A percentile compares a stretch with the other conserved stretches of the same genome.
These are phyloP conservation scores for Hypoxylon fuscum DNA, from an alignment of 495 filamentous ascomycete genomes.

Conservation along the genomic window DNA sequence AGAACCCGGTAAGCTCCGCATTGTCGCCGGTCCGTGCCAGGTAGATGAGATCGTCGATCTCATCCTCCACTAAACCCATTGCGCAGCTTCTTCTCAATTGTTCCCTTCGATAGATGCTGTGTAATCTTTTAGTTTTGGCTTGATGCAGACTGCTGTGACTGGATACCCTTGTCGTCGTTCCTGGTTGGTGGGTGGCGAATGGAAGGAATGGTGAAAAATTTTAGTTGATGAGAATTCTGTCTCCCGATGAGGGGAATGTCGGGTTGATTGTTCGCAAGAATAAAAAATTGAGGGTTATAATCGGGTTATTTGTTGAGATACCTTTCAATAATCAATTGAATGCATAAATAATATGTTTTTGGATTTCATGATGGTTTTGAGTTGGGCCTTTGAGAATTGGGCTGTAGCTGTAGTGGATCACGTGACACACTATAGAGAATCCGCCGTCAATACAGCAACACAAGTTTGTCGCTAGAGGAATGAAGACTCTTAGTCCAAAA, in stretches of 20 bases:
- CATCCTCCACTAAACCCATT: conserved; percentile 68
- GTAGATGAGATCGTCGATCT: conserved; percentile 90
- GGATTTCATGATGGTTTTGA: background rate
- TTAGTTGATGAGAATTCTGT: no score
- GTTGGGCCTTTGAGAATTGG: background rate
- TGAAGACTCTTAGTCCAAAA: no score
- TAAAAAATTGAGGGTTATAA: no score
- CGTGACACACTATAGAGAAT: background rate
- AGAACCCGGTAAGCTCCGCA: conserved; percentile 68
- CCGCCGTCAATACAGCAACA: no score
- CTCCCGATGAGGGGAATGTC: no score
- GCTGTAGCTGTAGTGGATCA: background rate
- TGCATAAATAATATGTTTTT: background rate
- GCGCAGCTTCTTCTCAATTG: background rate
- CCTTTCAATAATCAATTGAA: no score
- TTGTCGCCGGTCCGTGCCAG: conserved; percentile 78
- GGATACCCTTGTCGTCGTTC: no score
- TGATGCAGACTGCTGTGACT: background rate
- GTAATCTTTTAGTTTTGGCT: background rate
- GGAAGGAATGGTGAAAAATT: conserved; percentile 1
- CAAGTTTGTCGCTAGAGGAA: no score
- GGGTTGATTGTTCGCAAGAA: no score
- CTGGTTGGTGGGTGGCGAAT: background rate
- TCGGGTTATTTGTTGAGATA: no score
- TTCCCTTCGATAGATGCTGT: background rate